Percentiles rank a stretch among this genome's conserved stretches.
phyloP scores from a whole-genome alignment of 2,329 filamentous ascomycete genomes.

The Phoma sp. region DNA sequence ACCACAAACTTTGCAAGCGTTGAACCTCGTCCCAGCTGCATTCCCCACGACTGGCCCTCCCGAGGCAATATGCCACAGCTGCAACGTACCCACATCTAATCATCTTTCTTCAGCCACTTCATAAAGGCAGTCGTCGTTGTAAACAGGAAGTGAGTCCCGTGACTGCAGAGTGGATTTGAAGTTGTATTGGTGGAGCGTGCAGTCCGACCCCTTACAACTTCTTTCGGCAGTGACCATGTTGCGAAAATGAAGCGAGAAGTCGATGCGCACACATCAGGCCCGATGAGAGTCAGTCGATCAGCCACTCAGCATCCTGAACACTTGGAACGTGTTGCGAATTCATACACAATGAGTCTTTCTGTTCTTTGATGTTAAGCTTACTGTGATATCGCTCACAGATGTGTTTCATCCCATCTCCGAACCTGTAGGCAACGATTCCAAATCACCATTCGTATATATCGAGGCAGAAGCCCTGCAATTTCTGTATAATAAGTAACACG shows the following conservation, averaged over 20 bases:
- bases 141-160: neutral
- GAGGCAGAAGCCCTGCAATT: neutral
- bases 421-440: neutral
- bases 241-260: neutral
- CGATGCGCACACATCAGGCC: constrained; percentile 8
- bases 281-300: neutral
- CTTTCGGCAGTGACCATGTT: constrained; percentile 3
- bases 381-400: neutral
- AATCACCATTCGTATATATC: constrained; percentile 1
- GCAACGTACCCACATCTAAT: constrained; percentile 15
- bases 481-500: too few species aligned
- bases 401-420: constrained; percentile 2
- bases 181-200: constrained; percentile 1
- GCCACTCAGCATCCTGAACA: constrained; percentile 2
- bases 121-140: constrained; percentile 2
- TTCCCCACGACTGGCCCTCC: neutral
- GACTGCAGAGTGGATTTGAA: neutral
- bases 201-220: constrained; percentile 8
- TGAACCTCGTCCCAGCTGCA: neutral
- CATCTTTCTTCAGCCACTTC: constrained; percentile 17
- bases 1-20: neutral
- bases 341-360: constrained; percentile 1
- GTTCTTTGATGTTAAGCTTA: constrained; percentile 2
- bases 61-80: constrained; percentile 20
- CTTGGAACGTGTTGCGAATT: constrained; percentile 9